Conservation (phyloP, 768 basidiomycete species). For the Boletus vinaceobasis region DNA sequence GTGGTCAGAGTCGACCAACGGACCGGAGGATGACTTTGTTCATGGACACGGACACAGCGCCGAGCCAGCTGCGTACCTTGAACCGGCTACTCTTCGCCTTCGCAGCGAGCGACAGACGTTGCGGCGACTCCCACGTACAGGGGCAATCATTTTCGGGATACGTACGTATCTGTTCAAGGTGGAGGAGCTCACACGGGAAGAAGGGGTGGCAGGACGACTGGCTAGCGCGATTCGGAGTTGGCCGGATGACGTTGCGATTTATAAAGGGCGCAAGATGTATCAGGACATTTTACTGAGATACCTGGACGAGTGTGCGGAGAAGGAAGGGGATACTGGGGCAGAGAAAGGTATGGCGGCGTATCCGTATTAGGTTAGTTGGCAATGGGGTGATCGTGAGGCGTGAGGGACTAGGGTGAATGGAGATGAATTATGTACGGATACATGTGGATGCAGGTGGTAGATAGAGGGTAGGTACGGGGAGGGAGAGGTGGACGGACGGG, state of each 20-base stretch:
- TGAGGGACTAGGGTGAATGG: neutral
- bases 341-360: conserved; percentile 5
- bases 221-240: conserved; percentile 64
- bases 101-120: conserved; percentile 67
- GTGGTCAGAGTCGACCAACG: conserved; percentile 57
- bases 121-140: conserved; percentile 57
- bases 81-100: conserved; percentile 47
- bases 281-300: conserved; percentile 15
- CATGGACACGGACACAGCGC: conserved; percentile 30
- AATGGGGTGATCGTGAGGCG: conserved; percentile 7
- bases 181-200: conserved; percentile 48
- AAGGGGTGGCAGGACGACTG: conserved; percentile 57
- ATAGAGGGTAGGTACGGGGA: neutral
- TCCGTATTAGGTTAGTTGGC: conserved; percentile 15
- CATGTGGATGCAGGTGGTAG: neutral
- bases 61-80: conserved; percentile 17
- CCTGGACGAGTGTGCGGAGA: conserved; percentile 18
- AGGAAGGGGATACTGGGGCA: conserved; percentile 10
- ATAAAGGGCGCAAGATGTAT: conserved; percentile 29
- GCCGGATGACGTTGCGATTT: conserved; percentile 52
- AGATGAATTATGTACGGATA: neutral
- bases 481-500: neutral
- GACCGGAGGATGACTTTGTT: conserved; percentile 46
- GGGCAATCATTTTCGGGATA: conserved; percentile 67
- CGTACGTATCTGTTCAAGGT: conserved; percentile 60